phyloP scores from a whole-genome alignment of 768 basidiomycete genomes.

The Lactarius psammicola region DNA sequence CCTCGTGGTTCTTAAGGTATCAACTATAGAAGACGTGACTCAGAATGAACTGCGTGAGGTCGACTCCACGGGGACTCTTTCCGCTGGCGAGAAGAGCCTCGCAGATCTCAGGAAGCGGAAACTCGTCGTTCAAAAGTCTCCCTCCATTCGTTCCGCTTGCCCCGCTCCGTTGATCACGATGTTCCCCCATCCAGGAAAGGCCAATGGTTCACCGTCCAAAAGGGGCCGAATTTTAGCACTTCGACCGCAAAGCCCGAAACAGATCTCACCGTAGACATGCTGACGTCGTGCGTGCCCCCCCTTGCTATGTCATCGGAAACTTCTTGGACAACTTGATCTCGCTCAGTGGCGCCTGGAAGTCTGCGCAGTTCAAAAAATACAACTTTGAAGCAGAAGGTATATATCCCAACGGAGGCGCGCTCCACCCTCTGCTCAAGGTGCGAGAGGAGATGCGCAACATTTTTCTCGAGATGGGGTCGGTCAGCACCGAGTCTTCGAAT shows the following conservation, averaged over 20 bases:
- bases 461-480: constrained; percentile 98
- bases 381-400: constrained; percentile 97
- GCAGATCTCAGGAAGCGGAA: constrained; percentile 92
- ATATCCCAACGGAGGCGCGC: constrained; percentile 83
- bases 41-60: constrained; percentile 73
- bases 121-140: constrained; percentile 76
- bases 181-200: constrained; percentile 64
- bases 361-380: constrained; percentile 92
- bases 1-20: constrained; percentile 43
- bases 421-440: constrained; percentile 96
- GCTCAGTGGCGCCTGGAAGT: constrained; percentile 89
- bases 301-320: background rate
- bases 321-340: constrained; percentile 2
- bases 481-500: constrained; percentile 14
- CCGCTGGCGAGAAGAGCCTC: constrained; percentile 74
- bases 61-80: constrained; percentile 65
- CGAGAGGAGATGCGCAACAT: constrained; percentile 96
- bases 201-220: constrained; percentile 89
- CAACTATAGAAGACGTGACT: constrained; percentile 70
- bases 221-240: constrained; percentile 85
- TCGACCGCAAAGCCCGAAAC: constrained; percentile 93
- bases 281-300: constrained; percentile 66
- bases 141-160: background rate
- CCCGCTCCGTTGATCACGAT: background rate
- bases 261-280: constrained; percentile 94